Conservation (phyloP, 176 grass and related monocot species). For the Musa itinerans region DNA sequence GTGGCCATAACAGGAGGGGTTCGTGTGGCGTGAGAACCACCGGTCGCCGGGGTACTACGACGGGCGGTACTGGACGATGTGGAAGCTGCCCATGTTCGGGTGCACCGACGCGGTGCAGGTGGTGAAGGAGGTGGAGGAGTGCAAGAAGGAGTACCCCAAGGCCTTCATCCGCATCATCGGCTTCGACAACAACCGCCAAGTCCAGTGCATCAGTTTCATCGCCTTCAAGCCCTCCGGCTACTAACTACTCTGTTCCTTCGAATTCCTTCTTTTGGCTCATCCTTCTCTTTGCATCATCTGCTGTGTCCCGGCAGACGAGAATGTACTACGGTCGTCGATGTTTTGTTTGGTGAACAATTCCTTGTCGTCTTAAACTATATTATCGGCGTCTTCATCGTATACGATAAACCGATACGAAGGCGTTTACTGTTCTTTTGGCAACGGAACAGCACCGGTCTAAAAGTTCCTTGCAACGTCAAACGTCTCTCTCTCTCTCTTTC, state of each 20-base stretch:
- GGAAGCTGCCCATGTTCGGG: constrained; percentile 16
- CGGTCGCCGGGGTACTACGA: constrained; percentile 13
- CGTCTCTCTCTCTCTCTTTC: too few relatives aligned
- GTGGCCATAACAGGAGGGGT: neutral
- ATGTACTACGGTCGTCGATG: too few relatives aligned
- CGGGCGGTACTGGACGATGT: constrained; percentile 1
- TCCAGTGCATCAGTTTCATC: constrained; percentile 5
- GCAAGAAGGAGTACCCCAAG: neutral
- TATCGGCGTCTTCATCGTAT: too few relatives aligned
- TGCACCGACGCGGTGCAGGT: constrained; percentile 9
- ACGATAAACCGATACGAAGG: too few relatives aligned
- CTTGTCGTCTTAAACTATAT: too few relatives aligned
- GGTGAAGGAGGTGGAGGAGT: constrained; percentile 1
- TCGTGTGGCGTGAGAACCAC: constrained; percentile 4
- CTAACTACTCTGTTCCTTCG: neutral
- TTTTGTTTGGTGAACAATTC: too few relatives aligned
- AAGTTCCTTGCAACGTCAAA: too few relatives aligned
- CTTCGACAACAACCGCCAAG: constrained; percentile 10
- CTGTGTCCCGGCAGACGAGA: too few relatives aligned
- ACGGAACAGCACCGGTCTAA: too few relatives aligned
- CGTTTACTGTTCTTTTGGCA: too few relatives aligned
- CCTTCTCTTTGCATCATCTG: too few relatives aligned
- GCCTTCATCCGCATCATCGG: constrained; percentile 8
- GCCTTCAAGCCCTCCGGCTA: neutral
- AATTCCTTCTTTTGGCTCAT: too few relatives aligned